Conservation (phyloP, 2,329 filamentous ascomycete genomes). For the Akanthomyces muscarius region DNA sequence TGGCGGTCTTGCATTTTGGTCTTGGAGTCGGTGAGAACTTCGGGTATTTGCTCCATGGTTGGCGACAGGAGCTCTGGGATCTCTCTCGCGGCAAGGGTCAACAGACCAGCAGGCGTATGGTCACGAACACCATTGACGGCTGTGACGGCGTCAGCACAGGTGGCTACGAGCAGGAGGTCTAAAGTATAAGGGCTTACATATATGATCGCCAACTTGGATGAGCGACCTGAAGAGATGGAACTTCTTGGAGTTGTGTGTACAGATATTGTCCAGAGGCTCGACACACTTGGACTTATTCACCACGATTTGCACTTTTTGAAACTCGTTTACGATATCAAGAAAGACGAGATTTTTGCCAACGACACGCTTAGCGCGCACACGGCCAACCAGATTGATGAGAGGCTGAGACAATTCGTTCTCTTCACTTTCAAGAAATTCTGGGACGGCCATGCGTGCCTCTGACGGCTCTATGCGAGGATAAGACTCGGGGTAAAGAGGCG, state of each 20-base stretch:
- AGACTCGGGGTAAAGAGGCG: conserved; percentile 32
- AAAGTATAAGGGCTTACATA: conserved; percentile 55
- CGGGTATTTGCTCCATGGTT: conserved; percentile 73
- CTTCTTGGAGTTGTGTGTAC: conserved; percentile 27
- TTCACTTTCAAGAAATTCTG: conserved; percentile 32
- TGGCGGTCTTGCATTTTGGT: conserved; percentile 74
- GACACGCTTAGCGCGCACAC: conserved; percentile 66
- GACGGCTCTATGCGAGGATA: conserved; percentile 34
- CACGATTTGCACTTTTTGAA: conserved; percentile 70
- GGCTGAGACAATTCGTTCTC: conserved; percentile 25
- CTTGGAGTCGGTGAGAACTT: conserved; percentile 65
- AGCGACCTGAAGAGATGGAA: conserved; percentile 62
- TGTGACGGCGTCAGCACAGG: conserved; percentile 31
- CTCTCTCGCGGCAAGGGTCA: conserved; percentile 65
- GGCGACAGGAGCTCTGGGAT: conserved; percentile 73
- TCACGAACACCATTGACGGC: conserved; percentile 68
- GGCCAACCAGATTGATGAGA: conserved; percentile 48
- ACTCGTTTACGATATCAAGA: conserved; percentile 72
- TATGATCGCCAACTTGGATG: conserved; percentile 76
- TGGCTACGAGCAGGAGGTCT: conserved; percentile 16
- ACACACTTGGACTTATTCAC: conserved; percentile 58
- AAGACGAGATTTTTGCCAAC: conserved; percentile 79
- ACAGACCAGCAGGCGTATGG: conserved; percentile 67
- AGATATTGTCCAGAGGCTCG: conserved; percentile 30
- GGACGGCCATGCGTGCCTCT: conserved; percentile 28